Evolutionary conservation across 2,329 filamentous ascomycete species (phyloP), one percentile per base, ranked within the genome.

Genomic region (Grosmannia clavigera): DNA sequence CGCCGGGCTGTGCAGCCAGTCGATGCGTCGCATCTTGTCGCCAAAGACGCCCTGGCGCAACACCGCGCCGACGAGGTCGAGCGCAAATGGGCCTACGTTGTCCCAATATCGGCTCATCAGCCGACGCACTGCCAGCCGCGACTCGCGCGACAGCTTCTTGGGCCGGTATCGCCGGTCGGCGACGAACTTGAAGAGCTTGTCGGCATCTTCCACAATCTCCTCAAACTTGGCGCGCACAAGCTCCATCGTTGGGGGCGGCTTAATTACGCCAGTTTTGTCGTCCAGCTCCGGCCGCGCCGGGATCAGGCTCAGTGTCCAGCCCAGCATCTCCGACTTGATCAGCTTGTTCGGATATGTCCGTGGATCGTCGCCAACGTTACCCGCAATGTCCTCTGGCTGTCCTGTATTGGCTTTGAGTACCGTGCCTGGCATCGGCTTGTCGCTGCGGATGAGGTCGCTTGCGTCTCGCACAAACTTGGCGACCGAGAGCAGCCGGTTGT

Each of bases 1-100:
- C 0, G 83, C 76, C 0, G 88, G 87, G 31, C 84, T 87, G 69
- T 89, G 88, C 1, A 92, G 74, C 88, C 88, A 92, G 71, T 90
- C 86, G 55, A 92, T 82, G 64, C 72, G 62, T 65, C 81, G 78
- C 87, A 92, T 92, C 73, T 92, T 89, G 61, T 84, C 81, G 3
- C 83, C 73, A 65, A 88, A 89, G 55, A 79, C 74, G 22, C 82
- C 80, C 67, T 90, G 86, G 0, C 86, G 76, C 65, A 86, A 74
- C 2, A 88, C 82, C 0, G 85, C 86, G 1, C 83, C 82, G 5
- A 77, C 74, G 1, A 89, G 80, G 62, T 89, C 84, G 0, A 89
- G 74, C 0, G 81, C 80, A 63, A 89, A 88, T 0, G 76, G 74
- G 1, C 80, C 81, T n/a, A 73, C 75, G 67, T 89, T 89, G 27